Base-by-base conservation (phyloP, 1,284 basidiomycete species). In the Butyriboletus appendiculatus region DNA sequence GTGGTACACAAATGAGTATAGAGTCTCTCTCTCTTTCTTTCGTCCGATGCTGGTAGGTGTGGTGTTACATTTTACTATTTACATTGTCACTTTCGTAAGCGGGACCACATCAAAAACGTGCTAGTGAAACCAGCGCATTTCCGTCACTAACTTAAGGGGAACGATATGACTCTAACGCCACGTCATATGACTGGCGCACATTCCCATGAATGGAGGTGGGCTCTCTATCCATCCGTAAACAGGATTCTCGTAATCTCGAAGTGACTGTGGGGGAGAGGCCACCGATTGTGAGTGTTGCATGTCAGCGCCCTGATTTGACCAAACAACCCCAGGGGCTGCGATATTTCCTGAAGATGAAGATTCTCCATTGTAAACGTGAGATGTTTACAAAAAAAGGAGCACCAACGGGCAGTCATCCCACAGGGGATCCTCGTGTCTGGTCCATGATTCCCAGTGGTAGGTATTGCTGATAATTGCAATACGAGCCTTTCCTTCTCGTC, bases 401-500 rank as follows among this genome's bases (percentile, higher is more conserved):
- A 67, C 64, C n/a, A 26, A 64, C 62, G 49, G 5, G 41, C 0
- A 50, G 42, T 7, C 43, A 46, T 44, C 18, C 37, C 43, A 15
- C 15, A 9, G 4, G 42, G 32, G 20, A 38, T 30, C 5, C 5
- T 26, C 22, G n/a, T 18, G 3, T 52, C 49, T 42, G 45, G 28
- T 18, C 44, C 45, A 12, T 47, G 42, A 32, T 3, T 8, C 4
- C 12, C 43, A 33, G 26, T 4, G 20, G 24, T 28, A 33, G 62
- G 46, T 22, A 48, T 32, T 8, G 54, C 62, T 38, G 64, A 64
- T 35, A 68, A 5, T n/a, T 6, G 47, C 14, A 53, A 22, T 9
- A 52, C 34, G 11, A 64, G 65, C 4, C 46, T 43, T 56, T 64
- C 52, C 44, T 64, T 64, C 30, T 68, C 62, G 16, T 66, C 53